These are phyloP conservation scores for Lunularia cruciata DNA, from an alignment of 225 moss, liverwort and hornwort genomes.

Conservation along the genomic window DNA sequence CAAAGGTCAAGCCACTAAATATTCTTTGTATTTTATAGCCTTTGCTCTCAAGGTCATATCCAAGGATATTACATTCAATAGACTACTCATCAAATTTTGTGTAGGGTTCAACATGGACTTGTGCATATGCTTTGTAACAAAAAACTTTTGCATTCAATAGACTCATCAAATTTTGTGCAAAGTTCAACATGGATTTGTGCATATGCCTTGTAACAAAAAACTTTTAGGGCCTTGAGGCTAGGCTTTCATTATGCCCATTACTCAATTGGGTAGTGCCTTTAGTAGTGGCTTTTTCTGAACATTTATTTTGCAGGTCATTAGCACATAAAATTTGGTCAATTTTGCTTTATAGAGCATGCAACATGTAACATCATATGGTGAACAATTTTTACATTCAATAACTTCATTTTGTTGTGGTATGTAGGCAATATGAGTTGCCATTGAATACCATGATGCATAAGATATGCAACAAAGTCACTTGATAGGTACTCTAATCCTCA, in stretches of 20 bases:
- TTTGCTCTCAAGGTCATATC: neutral
- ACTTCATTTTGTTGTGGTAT: no score
- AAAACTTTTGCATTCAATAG: no score
- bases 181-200: no score
- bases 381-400: neutral
- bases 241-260: neutral
- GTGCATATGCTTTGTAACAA: no score
- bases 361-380: neutral
- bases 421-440: no score
- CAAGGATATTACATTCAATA: neutral
- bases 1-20: neutral
- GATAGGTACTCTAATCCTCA: no score
- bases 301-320: neutral
- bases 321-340: neutral
- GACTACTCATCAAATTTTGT: neutral
- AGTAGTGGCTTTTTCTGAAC: neutral
- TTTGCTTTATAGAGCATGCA: neutral
- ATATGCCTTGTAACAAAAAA: neutral
- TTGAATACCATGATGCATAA: no score
- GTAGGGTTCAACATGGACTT: neutral
- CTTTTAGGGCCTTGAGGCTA: no score
- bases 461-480: no score
- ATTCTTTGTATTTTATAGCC: neutral
- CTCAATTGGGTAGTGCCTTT: neutral
- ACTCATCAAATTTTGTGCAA: no score